Base-by-base conservation (phyloP, 1,284 basidiomycete species). In the Trametes versicolor region DNA sequence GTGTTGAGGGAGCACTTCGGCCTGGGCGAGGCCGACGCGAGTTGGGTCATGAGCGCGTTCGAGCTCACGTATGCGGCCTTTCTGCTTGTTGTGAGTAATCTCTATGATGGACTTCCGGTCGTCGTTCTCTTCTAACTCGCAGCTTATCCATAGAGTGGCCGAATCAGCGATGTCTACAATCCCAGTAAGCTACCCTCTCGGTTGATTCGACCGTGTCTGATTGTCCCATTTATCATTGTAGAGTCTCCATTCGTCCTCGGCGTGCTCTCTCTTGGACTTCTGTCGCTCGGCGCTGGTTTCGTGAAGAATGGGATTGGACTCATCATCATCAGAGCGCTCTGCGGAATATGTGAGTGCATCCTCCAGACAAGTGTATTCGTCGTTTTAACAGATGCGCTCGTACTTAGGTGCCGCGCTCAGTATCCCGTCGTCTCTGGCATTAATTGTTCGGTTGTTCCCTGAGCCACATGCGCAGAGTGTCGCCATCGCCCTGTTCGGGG, bases 361-460 rank as follows among this genome's bases (percentile, higher is more conserved):
- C 23, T 36, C 37, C 29, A 32, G 17, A 9, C 4, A 21, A 52
- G 7, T 7, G 2, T 9, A 13, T 13, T 27, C 2, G 9, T 13
- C 12, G 5, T 39, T 25, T 13, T 45, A 8, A 45, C 17, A 27
- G 29, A 32, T 10, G 9, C 10, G 27, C 25, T 25, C 19, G 17
- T 32, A 36, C 19, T 17, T 25, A 74, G 77, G 66, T 23, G 76
- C 72, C 13, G 71, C 77, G 17, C 56, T 78, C 47, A 77, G 73
- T 10, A 77, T 82, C 36, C 80, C 81, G 1, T 80, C 81, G 1
- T 76, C 81, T 0, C 70, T 80, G 37, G 69, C 76, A n/a, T 70
- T 83, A 34, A 75, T 82, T 36, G 75, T 81, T n/a, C 69, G 74
- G 21, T 66, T 81, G 58, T 82, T 77, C 71, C 76, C 80, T 6